Percentiles rank a stretch among this genome's conserved stretches.
These are phyloP conservation scores for Salix viminalis DNA, from an alignment of 345 rosid species.

Conservation along the genomic window DNA sequence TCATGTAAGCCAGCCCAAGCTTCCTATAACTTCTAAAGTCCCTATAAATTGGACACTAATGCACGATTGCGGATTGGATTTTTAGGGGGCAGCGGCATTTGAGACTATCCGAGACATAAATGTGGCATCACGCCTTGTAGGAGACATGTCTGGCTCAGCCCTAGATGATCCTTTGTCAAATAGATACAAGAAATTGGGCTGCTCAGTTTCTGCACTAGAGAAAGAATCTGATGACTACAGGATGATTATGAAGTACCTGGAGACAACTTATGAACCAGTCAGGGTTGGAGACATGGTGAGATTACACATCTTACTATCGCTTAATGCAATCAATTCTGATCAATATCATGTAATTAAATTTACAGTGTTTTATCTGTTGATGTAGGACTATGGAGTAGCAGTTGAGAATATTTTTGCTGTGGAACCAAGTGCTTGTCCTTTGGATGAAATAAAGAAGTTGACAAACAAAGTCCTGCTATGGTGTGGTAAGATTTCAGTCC, in stretches of 20 bases:
- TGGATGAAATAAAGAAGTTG: conserved; percentile 58
- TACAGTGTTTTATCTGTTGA: neutral
- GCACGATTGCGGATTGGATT: neutral
- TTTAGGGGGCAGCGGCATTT: conserved; percentile 57
- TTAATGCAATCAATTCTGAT: neutral
- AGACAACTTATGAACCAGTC: conserved; percentile 69
- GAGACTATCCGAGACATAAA: conserved; percentile 65
- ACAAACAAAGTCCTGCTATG: conserved; percentile 70
- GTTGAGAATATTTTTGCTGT: conserved; percentile 57
- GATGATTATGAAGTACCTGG: conserved; percentile 60
- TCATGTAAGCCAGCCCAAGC: conserved; percentile 34
- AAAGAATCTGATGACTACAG: conserved; percentile 68
- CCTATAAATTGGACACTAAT: neutral
- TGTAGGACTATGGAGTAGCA: conserved; percentile 57
- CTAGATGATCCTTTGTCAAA: conserved; percentile 69
- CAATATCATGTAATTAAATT: neutral
- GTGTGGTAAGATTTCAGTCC: conserved; percentile 53
- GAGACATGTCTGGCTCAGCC: conserved; percentile 62
- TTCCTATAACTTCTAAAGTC: neutral
- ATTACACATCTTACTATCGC: neutral
- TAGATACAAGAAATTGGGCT: conserved; percentile 48
- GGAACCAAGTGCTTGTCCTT: conserved; percentile 48
- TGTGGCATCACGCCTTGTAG: conserved; percentile 65
- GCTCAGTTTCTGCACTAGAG: conserved; percentile 49
- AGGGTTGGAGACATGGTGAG: conserved; percentile 65